Evolutionary conservation across 306 rosid genomes (phyloP).

Genomic region (Herpetospermum pedunculosum): DNA sequence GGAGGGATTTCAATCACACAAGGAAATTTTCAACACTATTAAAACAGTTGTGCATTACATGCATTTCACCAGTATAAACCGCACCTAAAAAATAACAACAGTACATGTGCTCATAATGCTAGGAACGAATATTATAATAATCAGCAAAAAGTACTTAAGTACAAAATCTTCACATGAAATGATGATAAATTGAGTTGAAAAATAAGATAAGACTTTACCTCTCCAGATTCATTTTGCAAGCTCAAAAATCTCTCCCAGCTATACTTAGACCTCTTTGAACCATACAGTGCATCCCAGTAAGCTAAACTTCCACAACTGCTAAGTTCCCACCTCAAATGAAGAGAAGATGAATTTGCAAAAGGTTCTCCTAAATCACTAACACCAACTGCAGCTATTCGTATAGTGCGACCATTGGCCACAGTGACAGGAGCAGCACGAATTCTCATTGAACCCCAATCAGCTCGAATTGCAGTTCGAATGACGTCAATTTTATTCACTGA

Average conservation of each 20-base stretch:
- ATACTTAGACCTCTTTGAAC: slow-evolving; percentile 26
- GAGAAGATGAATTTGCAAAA: slow-evolving; percentile 88
- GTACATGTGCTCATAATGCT: not conserved
- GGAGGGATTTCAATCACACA: not conserved
- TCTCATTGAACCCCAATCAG: slow-evolving; percentile 43
- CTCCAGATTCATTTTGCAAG: slow-evolving; percentile 79
- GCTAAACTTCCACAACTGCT: slow-evolving; percentile 60
- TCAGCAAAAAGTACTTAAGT: not conserved
- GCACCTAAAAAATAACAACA: not conserved
- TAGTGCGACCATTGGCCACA: slow-evolving; percentile 75
- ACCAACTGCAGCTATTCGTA: slow-evolving; percentile 74
- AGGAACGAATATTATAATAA: not conserved
- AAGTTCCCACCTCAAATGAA: slow-evolving; percentile 76
- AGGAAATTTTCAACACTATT: not conserved
- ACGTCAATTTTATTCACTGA: slow-evolving; percentile 45
- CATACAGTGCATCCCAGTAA: slow-evolving; percentile 50
- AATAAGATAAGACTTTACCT: slow-evolving; percentile 34
- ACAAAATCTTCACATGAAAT: slow-evolving; percentile 3
- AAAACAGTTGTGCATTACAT: not conserved
- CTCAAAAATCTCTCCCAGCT: slow-evolving; percentile 76
- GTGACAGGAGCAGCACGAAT: slow-evolving; percentile 47
- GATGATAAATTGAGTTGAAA: slow-evolving; percentile 8
- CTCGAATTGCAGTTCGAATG: slow-evolving; percentile 53
- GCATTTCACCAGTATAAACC: slow-evolving; percentile 1
- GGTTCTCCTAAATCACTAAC: slow-evolving; percentile 53